Conservation (phyloP, 169 alveolate species). For the Eimeria zaria region DNA sequence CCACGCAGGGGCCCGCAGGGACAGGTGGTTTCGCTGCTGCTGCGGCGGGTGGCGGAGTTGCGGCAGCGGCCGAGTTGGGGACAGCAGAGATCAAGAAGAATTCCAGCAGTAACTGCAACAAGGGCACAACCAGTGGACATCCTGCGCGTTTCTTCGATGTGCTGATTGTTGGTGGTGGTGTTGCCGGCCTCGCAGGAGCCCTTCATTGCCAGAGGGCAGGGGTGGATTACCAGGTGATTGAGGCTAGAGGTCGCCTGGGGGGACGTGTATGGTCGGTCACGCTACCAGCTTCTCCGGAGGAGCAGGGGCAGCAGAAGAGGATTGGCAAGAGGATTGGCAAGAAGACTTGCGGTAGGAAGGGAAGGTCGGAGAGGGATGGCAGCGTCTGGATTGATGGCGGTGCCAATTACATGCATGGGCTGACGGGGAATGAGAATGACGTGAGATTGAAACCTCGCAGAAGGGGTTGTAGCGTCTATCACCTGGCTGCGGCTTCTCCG, state of each 20-base stretch:
- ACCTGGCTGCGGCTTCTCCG: constrained; percentile 73
- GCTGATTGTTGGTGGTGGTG: constrained; percentile 80
- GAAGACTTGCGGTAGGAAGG: constrained; percentile 1
- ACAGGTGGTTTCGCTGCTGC: constrained; percentile 44
- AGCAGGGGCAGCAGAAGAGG: constrained; percentile 26
- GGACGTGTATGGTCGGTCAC: constrained; percentile 75
- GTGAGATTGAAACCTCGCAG: constrained; percentile 69
- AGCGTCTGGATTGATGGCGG: constrained; percentile 68
- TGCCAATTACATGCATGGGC: constrained; percentile 71
- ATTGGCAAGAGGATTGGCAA: background rate
- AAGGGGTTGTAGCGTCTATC: constrained; percentile 71
- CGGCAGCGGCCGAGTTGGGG: background rate
- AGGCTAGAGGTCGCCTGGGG: constrained; percentile 75
- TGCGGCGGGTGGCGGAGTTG: constrained; percentile 50
- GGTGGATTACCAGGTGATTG: constrained; percentile 61
- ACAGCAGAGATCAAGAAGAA: background rate
- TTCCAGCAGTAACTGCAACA: background rate
- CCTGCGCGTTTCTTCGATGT: constrained; percentile 59
- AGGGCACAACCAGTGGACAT: background rate
- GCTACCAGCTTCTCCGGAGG: constrained; percentile 65
- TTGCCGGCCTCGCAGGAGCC: constrained; percentile 78
- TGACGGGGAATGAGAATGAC: constrained; percentile 75
- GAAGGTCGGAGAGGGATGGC: constrained; percentile 28
- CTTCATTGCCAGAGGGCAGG: constrained; percentile 76
- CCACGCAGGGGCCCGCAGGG: constrained; percentile 57